phyloP scores from a whole-genome alignment of 2,329 filamentous ascomycete genomes.

The Penicillium sp. region DNA sequence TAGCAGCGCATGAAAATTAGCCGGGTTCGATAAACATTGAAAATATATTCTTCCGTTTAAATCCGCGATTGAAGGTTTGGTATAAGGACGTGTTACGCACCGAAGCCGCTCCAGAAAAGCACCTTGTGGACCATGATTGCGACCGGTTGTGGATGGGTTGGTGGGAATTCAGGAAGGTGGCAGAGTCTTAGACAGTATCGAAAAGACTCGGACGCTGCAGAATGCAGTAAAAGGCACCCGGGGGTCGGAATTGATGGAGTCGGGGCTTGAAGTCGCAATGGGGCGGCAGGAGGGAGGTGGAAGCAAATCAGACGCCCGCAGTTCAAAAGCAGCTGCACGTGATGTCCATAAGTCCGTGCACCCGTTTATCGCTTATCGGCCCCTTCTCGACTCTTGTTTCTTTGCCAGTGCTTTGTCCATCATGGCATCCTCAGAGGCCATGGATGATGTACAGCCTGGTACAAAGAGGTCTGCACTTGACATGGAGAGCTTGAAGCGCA shows the following conservation, averaged over 20 bases:
- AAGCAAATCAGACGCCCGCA: slow-evolving; percentile 35
- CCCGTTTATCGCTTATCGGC: slow-evolving; percentile 19
- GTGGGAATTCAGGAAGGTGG: slow-evolving; percentile 5
- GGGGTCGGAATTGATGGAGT: slow-evolving; percentile 15
- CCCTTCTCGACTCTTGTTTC: slow-evolving; percentile 12
- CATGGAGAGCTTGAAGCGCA: slow-evolving; percentile 33
- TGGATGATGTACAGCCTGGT: slow-evolving; percentile 25
- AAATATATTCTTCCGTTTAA: too few species aligned
- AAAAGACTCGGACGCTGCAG: slow-evolving; percentile 3
- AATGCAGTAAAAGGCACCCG: slow-evolving; percentile 12
- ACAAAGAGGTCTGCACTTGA: slow-evolving; percentile 30
- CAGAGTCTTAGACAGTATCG: slow-evolving; percentile 3
- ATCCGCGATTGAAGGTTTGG: too few species aligned
- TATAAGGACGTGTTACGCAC: slow-evolving; percentile 55
- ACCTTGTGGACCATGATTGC: slow-evolving; percentile 47
- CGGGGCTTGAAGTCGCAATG: slow-evolving; percentile 24
- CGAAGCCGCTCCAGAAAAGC: slow-evolving; percentile 65
- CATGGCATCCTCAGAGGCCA: slow-evolving; percentile 33
- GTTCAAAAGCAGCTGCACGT: slow-evolving; percentile 30
- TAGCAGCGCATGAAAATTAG: slow-evolving; percentile 14
- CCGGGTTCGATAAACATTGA: background rate
- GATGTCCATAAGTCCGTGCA: slow-evolving; percentile 7
- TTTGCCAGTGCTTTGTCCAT: slow-evolving; percentile 5
- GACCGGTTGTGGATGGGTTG: slow-evolving; percentile 20
- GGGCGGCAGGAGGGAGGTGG: slow-evolving; percentile 22